Evolutionary conservation across 176 grass and related monocot species (phyloP).

Genomic region (Avena eriantha): DNA sequence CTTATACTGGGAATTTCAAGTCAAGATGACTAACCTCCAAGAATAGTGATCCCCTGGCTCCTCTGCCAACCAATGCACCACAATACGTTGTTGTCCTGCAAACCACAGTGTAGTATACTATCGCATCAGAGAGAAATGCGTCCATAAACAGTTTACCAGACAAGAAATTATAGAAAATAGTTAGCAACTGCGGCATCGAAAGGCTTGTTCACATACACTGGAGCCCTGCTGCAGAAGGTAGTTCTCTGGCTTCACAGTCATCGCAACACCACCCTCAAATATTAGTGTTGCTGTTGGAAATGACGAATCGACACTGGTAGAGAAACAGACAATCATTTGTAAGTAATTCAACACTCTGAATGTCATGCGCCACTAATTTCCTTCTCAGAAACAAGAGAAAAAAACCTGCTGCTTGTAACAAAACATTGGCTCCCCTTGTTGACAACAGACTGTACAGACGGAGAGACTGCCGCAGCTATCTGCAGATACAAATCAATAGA

Average conservation of each 20-base stretch:
- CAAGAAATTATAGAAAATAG: background rate
- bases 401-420: constrained; percentile 82
- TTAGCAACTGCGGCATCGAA: constrained; percentile 25
- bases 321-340: constrained; percentile 28
- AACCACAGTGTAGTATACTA: constrained; percentile 40
- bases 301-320: constrained; percentile 73
- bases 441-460: constrained; percentile 61
- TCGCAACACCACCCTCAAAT: constrained; percentile 83
- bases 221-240: constrained; percentile 89
- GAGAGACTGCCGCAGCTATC: constrained; percentile 75
- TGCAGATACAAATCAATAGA: constrained; percentile 43
- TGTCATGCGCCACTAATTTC: constrained; percentile 33
- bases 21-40: constrained; percentile 76
- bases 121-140: constrained; percentile 20
- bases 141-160: constrained; percentile 33
- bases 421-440: constrained; percentile 87
- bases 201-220: constrained; percentile 57
- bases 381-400: constrained; percentile 35
- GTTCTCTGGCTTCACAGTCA: constrained; percentile 89
- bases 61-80: constrained; percentile 99
- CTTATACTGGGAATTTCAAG: constrained; percentile 12
- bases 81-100: constrained; percentile 73
- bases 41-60: constrained; percentile 86
- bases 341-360: constrained; percentile 36
- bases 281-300: constrained; percentile 88